phyloP scores from a whole-genome alignment of 306 rosid species.

The Acmispon strigosus region DNA sequence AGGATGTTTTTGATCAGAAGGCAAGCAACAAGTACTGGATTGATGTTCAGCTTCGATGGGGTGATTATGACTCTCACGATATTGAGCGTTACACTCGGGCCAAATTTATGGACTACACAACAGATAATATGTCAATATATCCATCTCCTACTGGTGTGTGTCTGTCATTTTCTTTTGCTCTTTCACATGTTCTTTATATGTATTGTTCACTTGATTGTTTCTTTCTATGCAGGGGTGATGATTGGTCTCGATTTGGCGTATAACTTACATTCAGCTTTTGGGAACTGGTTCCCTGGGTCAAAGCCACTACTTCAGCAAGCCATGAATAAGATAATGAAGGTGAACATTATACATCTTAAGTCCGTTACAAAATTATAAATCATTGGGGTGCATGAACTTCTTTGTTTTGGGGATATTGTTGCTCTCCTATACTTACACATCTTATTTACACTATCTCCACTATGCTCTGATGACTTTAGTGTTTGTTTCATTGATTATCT shows the following conservation, averaged over 20 bases:
- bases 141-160: conserved; percentile 90
- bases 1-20: conserved; percentile 98
- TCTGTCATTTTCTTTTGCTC: neutral
- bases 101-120: conserved; percentile 97
- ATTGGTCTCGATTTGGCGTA: conserved; percentile 96
- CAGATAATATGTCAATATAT: conserved; percentile 98
- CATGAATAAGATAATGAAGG: conserved; percentile 99
- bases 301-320: conserved; percentile 97
- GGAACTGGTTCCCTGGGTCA: conserved; percentile 99
- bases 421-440: too few relatives aligned
- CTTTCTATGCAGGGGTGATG: conserved; percentile 75
- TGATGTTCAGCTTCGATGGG: conserved; percentile 98
- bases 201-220: neutral
- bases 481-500: neutral
- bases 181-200: neutral
- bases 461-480: neutral
- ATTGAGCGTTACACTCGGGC: conserved; percentile 98
- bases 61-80: conserved; percentile 97
- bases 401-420: too few relatives aligned
- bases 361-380: neutral
- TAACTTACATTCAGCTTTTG: conserved; percentile 97
- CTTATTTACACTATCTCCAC: neutral
- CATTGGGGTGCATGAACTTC: neutral
- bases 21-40: conserved; percentile 99
- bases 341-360: neutral